Evolutionary conservation across 2,329 filamentous ascomycete genomes (phyloP).

Genomic region (Colletotrichum navitas): DNA sequence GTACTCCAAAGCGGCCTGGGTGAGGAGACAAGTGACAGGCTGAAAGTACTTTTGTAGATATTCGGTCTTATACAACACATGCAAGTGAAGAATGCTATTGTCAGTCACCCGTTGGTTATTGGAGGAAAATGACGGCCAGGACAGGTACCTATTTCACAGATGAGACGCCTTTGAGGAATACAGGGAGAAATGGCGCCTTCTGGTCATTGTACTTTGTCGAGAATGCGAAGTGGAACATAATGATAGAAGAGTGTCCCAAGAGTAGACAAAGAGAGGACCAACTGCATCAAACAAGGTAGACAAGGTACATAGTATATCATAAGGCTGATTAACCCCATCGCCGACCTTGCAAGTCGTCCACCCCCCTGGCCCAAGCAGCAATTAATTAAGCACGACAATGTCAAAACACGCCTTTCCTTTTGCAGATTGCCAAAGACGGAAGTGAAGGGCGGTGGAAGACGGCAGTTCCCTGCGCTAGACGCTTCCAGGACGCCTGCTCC

Average conservation of each 20-base stretch:
- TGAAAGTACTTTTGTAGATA: not conserved
- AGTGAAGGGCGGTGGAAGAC: slow-evolving; percentile 10
- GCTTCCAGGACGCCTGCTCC: not conserved
- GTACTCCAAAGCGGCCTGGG: slow-evolving; percentile 11
- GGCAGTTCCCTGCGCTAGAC: slow-evolving; percentile 23
- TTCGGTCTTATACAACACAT: not conserved
- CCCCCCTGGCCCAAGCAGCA: slow-evolving; percentile 1
- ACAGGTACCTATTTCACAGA: too few species aligned
- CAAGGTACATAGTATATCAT: not conserved
- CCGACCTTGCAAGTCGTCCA: not conserved
- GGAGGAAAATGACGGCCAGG: not conserved
- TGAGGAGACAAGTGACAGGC: not conserved
- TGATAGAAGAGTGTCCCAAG: not conserved
- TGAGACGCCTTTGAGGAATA: not conserved
- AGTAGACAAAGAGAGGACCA: not conserved
- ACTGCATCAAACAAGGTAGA: not conserved
- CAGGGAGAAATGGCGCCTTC: not conserved
- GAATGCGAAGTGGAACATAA: not conserved
- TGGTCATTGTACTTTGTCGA: not conserved
- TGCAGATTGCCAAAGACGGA: slow-evolving; percentile 19
- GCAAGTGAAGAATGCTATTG: not conserved
- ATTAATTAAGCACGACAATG: slow-evolving; percentile 16
- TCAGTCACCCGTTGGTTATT: not conserved
- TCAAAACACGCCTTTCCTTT: slow-evolving; percentile 34
- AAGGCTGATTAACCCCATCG: not conserved